Conservation (phyloP, 441 rosid species). For the Adansonia grandidieri region DNA sequence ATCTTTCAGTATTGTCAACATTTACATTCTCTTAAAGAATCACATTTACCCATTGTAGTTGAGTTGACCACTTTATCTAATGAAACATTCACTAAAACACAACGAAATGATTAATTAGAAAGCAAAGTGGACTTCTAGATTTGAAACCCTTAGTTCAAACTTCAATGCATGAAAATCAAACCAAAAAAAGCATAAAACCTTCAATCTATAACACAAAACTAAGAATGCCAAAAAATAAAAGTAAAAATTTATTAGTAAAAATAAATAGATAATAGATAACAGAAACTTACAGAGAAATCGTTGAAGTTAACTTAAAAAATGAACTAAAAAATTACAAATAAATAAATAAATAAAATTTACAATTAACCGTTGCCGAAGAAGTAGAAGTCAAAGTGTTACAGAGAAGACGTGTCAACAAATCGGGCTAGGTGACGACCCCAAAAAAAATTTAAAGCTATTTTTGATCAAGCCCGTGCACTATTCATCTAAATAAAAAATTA, state of each 20-base stretch:
- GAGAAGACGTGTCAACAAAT: neutral
- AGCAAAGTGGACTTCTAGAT: neutral
- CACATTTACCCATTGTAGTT: neutral
- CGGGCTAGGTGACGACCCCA: too few relatives aligned
- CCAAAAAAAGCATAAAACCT: neutral
- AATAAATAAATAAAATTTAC: neutral
- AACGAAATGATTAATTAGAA: neutral
- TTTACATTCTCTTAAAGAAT: neutral
- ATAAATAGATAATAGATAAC: neutral
- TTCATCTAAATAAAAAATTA: too few relatives aligned
- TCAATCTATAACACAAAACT: neutral
- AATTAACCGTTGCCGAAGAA: neutral
- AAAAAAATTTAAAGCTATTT: too few relatives aligned
- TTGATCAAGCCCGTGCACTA: too few relatives aligned
- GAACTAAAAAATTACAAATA: neutral
- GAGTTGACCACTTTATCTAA: neutral
- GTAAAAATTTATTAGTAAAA: neutral
- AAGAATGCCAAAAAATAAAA: neutral
- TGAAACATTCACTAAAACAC: neutral
- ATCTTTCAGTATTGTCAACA: neutral
- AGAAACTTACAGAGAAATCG: neutral
- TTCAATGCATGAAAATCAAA: neutral
- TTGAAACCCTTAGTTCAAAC: neutral
- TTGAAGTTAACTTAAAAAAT: neutral
- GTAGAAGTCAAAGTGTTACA: neutral